phyloP scores from a whole-genome alignment of 768 basidiomycete species.

The Suillus paluster region DNA sequence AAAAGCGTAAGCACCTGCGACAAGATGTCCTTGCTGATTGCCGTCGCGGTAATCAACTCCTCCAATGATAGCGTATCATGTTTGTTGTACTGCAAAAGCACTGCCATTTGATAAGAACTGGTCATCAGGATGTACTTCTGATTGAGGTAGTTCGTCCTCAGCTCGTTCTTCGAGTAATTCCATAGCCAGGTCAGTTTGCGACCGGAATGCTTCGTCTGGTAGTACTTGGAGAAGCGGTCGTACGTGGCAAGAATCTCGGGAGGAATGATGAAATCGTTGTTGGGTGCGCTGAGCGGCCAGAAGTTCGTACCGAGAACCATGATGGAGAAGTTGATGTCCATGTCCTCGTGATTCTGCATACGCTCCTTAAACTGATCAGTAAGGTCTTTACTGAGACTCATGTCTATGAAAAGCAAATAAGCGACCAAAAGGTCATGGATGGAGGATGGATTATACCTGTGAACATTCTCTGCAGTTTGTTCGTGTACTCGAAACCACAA shows the following conservation, averaged over 20 bases:
- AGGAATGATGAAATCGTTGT: slow-evolving; percentile 88
- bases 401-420: slow-evolving; percentile 58
- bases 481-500: slow-evolving; percentile 96
- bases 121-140: slow-evolving; percentile 98
- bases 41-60: slow-evolving; percentile 80
- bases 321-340: slow-evolving; percentile 89
- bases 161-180: slow-evolving; percentile 97
- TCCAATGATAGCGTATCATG: slow-evolving; percentile 84
- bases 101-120: slow-evolving; percentile 92
- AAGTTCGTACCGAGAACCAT: slow-evolving; percentile 96
- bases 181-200: slow-evolving; percentile 98
- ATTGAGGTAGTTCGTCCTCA: slow-evolving; percentile 89
- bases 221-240: slow-evolving; percentile 91
- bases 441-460: slow-evolving; percentile 59
- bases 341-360: slow-evolving; percentile 85
- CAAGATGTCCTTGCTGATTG: slow-evolving; percentile 79
- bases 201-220: slow-evolving; percentile 91
- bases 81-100: slow-evolving; percentile 93
- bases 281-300: slow-evolving; percentile 89
- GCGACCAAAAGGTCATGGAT: not conserved
- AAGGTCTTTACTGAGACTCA: slow-evolving; percentile 93
- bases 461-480: slow-evolving; percentile 96
- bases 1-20: slow-evolving; percentile 65
- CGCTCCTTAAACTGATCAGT: slow-evolving; percentile 95
- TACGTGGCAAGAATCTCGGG: slow-evolving; percentile 85